Evolutionary conservation across 441 rosid species (phyloP).

Genomic region (Eutrema salsugineum): DNA sequence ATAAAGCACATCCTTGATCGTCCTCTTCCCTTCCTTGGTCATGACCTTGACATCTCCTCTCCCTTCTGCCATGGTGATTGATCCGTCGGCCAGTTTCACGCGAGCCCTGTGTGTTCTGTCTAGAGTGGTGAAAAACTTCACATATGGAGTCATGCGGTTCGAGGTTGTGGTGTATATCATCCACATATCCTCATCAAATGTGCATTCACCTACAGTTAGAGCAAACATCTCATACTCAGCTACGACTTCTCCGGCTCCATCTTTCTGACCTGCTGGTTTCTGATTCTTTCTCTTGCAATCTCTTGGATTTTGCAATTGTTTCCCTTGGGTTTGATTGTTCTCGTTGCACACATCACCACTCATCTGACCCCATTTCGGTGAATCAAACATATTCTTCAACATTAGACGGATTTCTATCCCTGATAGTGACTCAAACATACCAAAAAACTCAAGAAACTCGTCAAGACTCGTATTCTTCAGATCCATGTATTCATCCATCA

Average conservation of each 20-base stretch:
- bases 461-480: not conserved
- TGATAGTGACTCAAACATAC: not conserved
- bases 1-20: not conserved
- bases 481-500: not conserved
- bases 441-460: not conserved
- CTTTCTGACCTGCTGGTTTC: too few species aligned
- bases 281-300: too few species aligned
- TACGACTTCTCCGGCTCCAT: not conserved
- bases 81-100: not conserved
- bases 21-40: not conserved
- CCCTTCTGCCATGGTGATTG: not conserved
- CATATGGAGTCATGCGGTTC: conserved; percentile 2
- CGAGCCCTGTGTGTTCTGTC: not conserved
- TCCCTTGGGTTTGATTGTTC: too few species aligned
- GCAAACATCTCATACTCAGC: not conserved
- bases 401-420: not conserved
- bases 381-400: not conserved
- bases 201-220: not conserved
- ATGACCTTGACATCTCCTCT: not conserved
- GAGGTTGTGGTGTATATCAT: not conserved
- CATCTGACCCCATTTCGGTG: too few species aligned
- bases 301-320: too few species aligned
- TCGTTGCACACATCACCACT: too few species aligned
- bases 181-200: conserved; percentile 8
- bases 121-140: not conserved